Conservation (phyloP, 208 protist genomes). For the Tetramitus jugosus region DNA sequence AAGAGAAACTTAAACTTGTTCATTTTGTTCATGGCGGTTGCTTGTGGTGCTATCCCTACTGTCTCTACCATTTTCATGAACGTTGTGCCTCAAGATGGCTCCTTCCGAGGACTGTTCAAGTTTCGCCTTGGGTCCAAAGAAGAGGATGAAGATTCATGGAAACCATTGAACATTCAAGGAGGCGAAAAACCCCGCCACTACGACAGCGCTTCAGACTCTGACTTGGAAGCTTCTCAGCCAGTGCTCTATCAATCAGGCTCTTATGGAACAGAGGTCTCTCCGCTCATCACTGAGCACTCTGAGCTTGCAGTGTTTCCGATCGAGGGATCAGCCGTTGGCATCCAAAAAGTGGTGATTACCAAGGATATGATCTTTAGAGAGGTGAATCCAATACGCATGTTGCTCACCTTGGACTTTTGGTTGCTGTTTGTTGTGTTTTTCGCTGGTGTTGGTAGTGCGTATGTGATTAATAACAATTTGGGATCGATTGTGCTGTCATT, state of each 20-base stretch:
- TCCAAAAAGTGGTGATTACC: not conserved
- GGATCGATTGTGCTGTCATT: not conserved
- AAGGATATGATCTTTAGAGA: not conserved
- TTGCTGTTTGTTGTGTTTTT: not conserved
- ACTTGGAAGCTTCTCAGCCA: no score
- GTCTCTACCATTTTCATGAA: not conserved
- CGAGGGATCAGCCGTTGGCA: no score
- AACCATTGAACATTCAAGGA: not conserved
- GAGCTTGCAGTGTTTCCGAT: not conserved
- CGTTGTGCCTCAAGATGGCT: no score
- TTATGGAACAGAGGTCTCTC: not conserved
- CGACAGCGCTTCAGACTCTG: no score
- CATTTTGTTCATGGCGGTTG: not conserved
- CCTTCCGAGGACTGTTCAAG: no score
- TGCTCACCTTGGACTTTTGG: constrained; percentile 10
- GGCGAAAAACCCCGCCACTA: not conserved
- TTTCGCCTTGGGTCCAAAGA: no score
- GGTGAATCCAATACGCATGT: constrained; percentile 7
- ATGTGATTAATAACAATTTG: constrained; percentile 15
- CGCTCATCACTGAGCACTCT: not conserved
- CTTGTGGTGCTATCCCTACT: not conserved
- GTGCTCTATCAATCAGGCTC: no score
- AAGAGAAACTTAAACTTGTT: not conserved
- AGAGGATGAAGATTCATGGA: no score
- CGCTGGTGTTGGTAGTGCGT: not conserved